Evolutionary conservation across 2,329 filamentous ascomycete species (phyloP), one percentile per base, ranked within the genome.

Genomic region (Chalara sp.): DNA sequence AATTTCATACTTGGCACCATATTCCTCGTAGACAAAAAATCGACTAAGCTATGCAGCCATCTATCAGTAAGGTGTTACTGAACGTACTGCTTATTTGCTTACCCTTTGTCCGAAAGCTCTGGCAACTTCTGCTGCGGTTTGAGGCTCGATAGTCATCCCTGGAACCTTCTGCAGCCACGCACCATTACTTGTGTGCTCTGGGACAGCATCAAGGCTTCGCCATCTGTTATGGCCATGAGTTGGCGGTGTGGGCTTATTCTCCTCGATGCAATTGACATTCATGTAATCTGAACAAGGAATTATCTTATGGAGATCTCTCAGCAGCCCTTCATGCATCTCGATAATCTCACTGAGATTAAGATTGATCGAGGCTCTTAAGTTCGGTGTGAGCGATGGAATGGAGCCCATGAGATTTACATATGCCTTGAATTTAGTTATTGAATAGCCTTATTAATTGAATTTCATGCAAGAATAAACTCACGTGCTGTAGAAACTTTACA

Each of bases 1-100:
- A 58, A 89, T 76, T 58, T 95, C 89, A 67, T 93, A 95, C 64
- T 92, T 92, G 47, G 87, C 86, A 35, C 88, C 87, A 65, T 96
- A 99, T 60, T 95, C 88, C 69, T 95, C 87, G 65, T 99, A 99
- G 46, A 86, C 76, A 63, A 87, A 86, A 69, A 97, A 93, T 0
- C 83, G 82, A 53, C 81, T 79, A 71, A 95, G 84, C 88, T 95
- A 56, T 11, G 21, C 31, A 31, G 39, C 21, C 47, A 41, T 40
- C n/a, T 46, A 31, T 45, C 6, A 50, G 48, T 8, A 21, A n/a
- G 29, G 30, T 33, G 31, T 6, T 44, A 29, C 8, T 46, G 4
- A 6, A 42, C 10, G 21, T 21, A 21, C 21, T 21, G 21, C 21
- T 21, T 21, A 21, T 21, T 21, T 21, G 52, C 64, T 53, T 68